Evolutionary conservation across 805 yeast species (phyloP), one percentile per base, ranked within the genome.

Genomic region (Suhomyces faveliae): DNA sequence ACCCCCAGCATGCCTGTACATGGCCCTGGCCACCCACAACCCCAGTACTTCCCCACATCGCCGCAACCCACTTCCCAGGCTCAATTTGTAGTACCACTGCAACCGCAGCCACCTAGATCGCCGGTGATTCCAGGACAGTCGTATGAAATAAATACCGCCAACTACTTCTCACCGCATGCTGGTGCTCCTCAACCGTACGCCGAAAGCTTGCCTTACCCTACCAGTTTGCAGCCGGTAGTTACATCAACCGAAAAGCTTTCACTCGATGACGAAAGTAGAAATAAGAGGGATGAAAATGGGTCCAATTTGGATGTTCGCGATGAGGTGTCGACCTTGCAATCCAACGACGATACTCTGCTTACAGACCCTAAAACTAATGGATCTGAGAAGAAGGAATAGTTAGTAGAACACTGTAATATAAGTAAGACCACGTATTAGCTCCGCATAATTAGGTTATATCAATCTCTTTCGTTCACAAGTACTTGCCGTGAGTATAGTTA

Each of bases 21-120:
- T 39, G 54, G 62, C 2, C 62, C 49, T 24, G 52, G 53, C 27
- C 61, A 59, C 30, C 47, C 47, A 8, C 61, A 61, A 9, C 71
- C 66, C 4, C 76, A 71, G 45, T 68, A 66, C 54, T 70, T 70
- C 53, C 72, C 73, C 2, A 54, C 67, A 1, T 57, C 70, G n/a
- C 72, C 72, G 12, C 68, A 59, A 42, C 51, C 51, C 20, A 43
- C 35, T 20, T 20, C 27, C 23, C 60, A 52, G 24, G 43, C 49
- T 2, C 51, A 52, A 35, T 51, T 40, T 35, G 49, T 48, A 11
- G 51, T 45, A 33, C 37, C 21, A 12, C 44, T 30, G 13, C 51
- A 33, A 25, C 40, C 51, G 21, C 43, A 44, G 3, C 39, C 42
- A 12, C 48, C 48, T 5, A 38, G 23, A 13, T 23, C 44, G 3